Base-by-base conservation (phyloP, 192 early-diverging fungal genomes). In the Backusella parvicylindrica region DNA sequence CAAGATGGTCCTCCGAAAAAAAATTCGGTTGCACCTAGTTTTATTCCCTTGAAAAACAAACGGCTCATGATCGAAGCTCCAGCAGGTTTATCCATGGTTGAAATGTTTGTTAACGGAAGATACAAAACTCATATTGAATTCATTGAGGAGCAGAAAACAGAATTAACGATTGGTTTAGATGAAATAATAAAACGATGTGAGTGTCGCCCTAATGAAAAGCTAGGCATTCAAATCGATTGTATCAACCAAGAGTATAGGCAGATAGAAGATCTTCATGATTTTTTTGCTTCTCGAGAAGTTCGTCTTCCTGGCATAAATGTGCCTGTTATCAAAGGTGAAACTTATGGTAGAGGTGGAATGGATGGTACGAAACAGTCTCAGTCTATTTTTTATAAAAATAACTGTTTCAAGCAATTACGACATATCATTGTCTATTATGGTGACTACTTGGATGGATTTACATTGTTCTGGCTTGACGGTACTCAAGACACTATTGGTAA, bases 61-160 rank as follows among this genome's bases (percentile, higher is more conserved):
- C 37, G 81, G 28, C 28, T 86, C 8, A 23, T 84, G 13, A 76
- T 78, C 15, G 81, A 75, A 15, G 71, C 64, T 64, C 75, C 70
- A n/a, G 81, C 76, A 35, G 89, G 89, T 15, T 78, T 91, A 40
- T 84, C 88, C 8, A 84, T 91, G 77, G 65, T 91, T 5, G 90
- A 91, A 76, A 66, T 87, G 21, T 81, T 84, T 72, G 81, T 91
- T 31, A 81, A 86, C 28, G 85, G 72, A 49, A 36, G 40, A 40
- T 84, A 86, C 67, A 75, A 76, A 65, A 68, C 56, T 26, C 89
- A 91, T 76, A 71, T 85, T 66, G 90, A 91, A 77, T 91, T 82
- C 68, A 73, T 84, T 9, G 41, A 74, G 50, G 82, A 84, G 63
- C 82, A 64, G 26, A 72, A 79, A 6, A 68, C 43, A n/a, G 1